Evolutionary conservation across 164 flowering plant species (phyloP).

Genomic region (Cinnamomum chago): DNA sequence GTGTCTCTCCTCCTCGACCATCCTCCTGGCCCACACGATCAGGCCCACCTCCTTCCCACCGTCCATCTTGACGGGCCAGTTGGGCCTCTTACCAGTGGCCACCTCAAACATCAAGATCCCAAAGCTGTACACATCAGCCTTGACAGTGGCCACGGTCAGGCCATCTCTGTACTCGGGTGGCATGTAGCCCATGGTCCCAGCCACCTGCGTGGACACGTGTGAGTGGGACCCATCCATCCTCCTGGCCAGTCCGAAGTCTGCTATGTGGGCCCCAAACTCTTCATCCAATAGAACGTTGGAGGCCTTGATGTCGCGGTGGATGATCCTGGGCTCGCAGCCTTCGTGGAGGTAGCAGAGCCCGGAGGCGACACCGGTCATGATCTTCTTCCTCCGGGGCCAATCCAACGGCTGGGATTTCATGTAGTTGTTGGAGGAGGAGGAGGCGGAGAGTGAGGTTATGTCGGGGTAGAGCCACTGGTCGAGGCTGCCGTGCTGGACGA

Average conservation of each 20-base stretch:
- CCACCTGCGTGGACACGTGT: conserved; percentile 82
- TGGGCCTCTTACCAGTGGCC: conserved; percentile 61
- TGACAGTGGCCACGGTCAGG: conserved; percentile 43
- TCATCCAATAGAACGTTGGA: conserved; percentile 66
- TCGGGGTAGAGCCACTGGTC: conserved; percentile 68
- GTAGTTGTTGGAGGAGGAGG: neutral
- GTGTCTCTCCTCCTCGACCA: conserved; percentile 26
- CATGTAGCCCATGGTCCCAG: conserved; percentile 94
- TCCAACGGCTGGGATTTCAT: conserved; percentile 22
- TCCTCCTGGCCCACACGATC: conserved; percentile 50
- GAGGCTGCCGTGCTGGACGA: conserved; percentile 56
- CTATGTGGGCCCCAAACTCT: conserved; percentile 63
- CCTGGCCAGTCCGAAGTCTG: conserved; percentile 85
- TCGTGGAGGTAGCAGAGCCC: conserved; percentile 59
- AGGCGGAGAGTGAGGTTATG: conserved; percentile 13
- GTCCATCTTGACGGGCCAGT: conserved; percentile 37
- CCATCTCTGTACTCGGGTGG: conserved; percentile 85
- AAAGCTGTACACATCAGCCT: conserved; percentile 78
- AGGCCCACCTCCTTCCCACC: conserved; percentile 39
- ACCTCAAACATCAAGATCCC: conserved; percentile 75
- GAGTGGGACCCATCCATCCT: conserved; percentile 37
- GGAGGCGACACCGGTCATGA: conserved; percentile 57
- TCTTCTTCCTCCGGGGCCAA: conserved; percentile 52
- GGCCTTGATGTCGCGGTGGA: conserved; percentile 88
- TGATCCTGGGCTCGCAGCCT: conserved; percentile 24